phyloP scores from a whole-genome alignment of 1,284 basidiomycete species.

The Heterobasidion parviporum region DNA sequence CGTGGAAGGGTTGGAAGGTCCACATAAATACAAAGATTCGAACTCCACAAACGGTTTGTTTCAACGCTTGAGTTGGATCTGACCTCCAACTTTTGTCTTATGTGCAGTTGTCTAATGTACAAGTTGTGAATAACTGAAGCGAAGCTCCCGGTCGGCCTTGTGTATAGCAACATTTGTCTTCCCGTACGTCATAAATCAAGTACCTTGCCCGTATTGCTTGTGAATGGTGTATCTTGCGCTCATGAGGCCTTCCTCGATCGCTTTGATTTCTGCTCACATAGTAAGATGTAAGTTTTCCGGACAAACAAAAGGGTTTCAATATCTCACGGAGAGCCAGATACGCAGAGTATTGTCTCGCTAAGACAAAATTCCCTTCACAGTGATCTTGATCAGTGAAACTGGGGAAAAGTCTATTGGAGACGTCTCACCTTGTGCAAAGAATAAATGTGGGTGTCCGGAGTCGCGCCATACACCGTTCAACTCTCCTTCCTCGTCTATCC shows the following conservation, averaged over 20 bases:
- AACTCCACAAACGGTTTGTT: too few species aligned
- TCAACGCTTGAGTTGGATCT: too few species aligned
- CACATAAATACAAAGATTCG: too few species aligned
- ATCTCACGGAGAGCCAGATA: constrained; percentile 52
- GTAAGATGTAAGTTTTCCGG: neutral
- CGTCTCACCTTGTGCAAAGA: constrained; percentile 45
- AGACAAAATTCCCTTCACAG: constrained; percentile 40
- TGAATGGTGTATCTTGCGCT: constrained; percentile 27
- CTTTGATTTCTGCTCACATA: constrained; percentile 42
- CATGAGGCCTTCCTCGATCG: constrained; percentile 44
- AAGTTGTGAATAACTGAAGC: too few species aligned
- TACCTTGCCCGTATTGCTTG: neutral
- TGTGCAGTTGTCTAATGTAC: too few species aligned
- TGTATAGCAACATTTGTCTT: too few species aligned
- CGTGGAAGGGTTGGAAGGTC: too few species aligned
- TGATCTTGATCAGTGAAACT: neutral
- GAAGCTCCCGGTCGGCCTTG: too few species aligned
- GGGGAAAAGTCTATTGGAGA: neutral
- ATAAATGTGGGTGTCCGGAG: constrained; percentile 41
- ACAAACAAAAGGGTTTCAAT: constrained; percentile 1
- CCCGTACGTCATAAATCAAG: too few species aligned
- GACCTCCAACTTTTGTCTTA: too few species aligned
- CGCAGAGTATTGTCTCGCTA: constrained; percentile 47
- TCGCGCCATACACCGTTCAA: constrained; percentile 41
- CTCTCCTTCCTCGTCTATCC: constrained; percentile 50